Evolutionary conservation across 2,329 filamentous ascomycete genomes (phyloP).

Genomic region (Plenodomus tracheiphilus): DNA sequence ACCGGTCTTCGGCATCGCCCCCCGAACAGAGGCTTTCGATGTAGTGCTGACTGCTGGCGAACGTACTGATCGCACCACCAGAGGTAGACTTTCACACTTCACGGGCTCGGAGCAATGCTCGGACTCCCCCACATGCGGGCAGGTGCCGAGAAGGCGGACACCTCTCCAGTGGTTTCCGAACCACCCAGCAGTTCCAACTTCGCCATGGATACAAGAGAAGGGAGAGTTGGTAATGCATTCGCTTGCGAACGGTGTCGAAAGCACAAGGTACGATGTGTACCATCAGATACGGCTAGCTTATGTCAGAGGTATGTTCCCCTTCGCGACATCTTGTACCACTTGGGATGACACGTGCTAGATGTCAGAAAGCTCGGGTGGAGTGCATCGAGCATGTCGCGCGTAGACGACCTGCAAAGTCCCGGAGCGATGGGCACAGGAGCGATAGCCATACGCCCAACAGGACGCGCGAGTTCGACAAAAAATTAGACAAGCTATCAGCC

Average conservation of each 20-base stretch:
- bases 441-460: constrained; percentile 32
- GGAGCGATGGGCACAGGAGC: constrained; percentile 27
- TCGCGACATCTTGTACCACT: constrained; percentile 11
- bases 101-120: not conserved
- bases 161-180: not conserved
- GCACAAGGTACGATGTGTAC: constrained; percentile 44
- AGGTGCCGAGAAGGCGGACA: not conserved
- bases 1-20: not conserved
- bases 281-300: constrained; percentile 34
- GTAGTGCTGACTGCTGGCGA: not conserved
- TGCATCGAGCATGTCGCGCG: constrained; percentile 44
- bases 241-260: constrained; percentile 43
- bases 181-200: constrained; percentile 25
- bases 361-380: constrained; percentile 41
- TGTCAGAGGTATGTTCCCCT: constrained; percentile 39
- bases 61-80: not conserved
- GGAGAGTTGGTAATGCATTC: constrained; percentile 42
- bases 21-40: not conserved
- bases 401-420: constrained; percentile 39
- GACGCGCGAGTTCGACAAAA: constrained; percentile 40
- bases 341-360: constrained; percentile 41
- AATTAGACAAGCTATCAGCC: constrained; percentile 39
- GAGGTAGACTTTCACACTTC: not conserved
- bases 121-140: not conserved
- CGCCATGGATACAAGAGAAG: constrained; percentile 42